Percentiles rank a stretch among this genome's conserved stretches.
Evolutionary conservation across 768 basidiomycete species (phyloP).

Genomic region (Leccinum truebloodii): DNA sequence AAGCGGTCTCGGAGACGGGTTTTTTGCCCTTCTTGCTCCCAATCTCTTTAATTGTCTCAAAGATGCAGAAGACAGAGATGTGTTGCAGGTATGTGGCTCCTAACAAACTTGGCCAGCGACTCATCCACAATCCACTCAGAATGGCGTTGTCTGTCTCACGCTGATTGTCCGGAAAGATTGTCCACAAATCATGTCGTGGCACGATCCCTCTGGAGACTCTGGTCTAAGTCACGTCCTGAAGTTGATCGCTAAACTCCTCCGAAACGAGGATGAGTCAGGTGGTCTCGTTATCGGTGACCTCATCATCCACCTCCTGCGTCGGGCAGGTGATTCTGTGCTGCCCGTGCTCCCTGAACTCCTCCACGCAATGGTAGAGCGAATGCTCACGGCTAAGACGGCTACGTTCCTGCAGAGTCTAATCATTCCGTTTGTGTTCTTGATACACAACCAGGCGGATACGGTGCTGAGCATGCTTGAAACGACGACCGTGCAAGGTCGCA

Average conservation of each 20-base stretch:
- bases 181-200: slow-evolving; percentile 78
- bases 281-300: slow-evolving; percentile 94
- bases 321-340: slow-evolving; percentile 75
- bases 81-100: slow-evolving; percentile 57
- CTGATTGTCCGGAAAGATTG: slow-evolving; percentile 86
- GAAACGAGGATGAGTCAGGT: slow-evolving; percentile 84
- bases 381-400: slow-evolving; percentile 84
- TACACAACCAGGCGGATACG: slow-evolving; percentile 81
- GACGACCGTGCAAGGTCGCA: slow-evolving; percentile 56
- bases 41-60: slow-evolving; percentile 69
- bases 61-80: slow-evolving; percentile 82
- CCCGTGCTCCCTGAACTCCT: slow-evolving; percentile 88
- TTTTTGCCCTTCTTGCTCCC: slow-evolving; percentile 76
- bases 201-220: slow-evolving; percentile 59
- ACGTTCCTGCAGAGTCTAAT: slow-evolving; percentile 92
- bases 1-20: slow-evolving; percentile 72
- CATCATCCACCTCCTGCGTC: slow-evolving; percentile 88
- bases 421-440: slow-evolving; percentile 91
- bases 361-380: slow-evolving; percentile 77
- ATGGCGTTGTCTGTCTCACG: slow-evolving; percentile 81
- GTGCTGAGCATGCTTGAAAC: slow-evolving; percentile 78
- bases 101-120: not conserved
- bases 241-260: slow-evolving; percentile 76
- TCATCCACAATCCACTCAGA: slow-evolving; percentile 44
- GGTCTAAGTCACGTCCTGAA: slow-evolving; percentile 77